phyloP scores from a whole-genome alignment of 345 rosid species.

The Citrus australasica region DNA sequence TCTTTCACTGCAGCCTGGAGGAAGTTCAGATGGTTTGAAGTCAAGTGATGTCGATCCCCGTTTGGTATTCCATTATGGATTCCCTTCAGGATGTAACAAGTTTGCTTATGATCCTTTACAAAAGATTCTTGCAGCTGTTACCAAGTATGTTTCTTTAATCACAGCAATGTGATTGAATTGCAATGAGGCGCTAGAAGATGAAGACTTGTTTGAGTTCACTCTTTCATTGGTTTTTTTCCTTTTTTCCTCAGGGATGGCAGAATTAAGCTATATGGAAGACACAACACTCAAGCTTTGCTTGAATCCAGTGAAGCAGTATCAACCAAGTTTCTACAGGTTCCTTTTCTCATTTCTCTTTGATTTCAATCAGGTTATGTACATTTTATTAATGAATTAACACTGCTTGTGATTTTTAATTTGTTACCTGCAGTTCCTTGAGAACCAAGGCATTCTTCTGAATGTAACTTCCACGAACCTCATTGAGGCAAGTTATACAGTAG shows the following conservation, averaged over 20 bases:
- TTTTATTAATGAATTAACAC: constrained; percentile 14
- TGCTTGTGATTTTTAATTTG: constrained; percentile 1
- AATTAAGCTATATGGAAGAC: constrained; percentile 74
- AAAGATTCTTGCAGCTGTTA: constrained; percentile 68
- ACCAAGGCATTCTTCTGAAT: constrained; percentile 71
- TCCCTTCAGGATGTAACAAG: constrained; percentile 65
- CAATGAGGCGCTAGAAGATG: not conserved
- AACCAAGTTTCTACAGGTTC: constrained; percentile 78
- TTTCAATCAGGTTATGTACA: not conserved
- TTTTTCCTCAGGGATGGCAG: constrained; percentile 63
- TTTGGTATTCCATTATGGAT: constrained; percentile 71
- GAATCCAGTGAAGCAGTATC: constrained; percentile 55
- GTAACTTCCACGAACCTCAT: constrained; percentile 65
- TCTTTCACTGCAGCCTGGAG: constrained; percentile 52
- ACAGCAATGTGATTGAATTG: not conserved
- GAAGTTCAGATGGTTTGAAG: constrained; percentile 50
- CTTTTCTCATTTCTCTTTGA: not conserved
- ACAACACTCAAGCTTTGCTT: constrained; percentile 64
- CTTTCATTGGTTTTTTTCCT: not conserved
- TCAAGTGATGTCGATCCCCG: constrained; percentile 78
- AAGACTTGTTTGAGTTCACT: not conserved
- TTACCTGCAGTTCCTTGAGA: constrained; percentile 57
- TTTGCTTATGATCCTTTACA: constrained; percentile 71
- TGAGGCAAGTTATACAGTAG: constrained; percentile 53
- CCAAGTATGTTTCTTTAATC: constrained; percentile 41